Evolutionary conservation across 441 rosid genomes (phyloP).

Genomic region (Dalechampia spathulata): DNA sequence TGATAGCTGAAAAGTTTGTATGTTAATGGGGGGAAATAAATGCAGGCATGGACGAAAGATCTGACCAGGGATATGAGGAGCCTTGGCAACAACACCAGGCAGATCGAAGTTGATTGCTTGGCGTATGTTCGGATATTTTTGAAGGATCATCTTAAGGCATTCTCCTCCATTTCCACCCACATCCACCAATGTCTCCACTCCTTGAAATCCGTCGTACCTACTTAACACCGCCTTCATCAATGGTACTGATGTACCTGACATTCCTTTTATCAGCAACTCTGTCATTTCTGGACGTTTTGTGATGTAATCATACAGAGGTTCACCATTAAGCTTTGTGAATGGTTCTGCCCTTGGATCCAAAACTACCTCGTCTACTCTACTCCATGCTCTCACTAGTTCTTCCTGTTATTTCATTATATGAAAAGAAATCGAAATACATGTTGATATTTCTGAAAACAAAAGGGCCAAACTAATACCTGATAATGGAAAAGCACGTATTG

Average conservation of each 20-base stretch:
- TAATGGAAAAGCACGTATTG: slow-evolving; percentile 87
- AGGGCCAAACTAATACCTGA: too few species aligned
- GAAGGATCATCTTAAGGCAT: slow-evolving; percentile 55
- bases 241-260: slow-evolving; percentile 64
- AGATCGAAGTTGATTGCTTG: slow-evolving; percentile 76
- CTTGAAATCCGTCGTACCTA: slow-evolving; percentile 59
- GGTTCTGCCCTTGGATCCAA: slow-evolving; percentile 55
- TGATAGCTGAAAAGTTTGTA: too few species aligned
- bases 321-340: slow-evolving; percentile 68
- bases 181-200: slow-evolving; percentile 48
- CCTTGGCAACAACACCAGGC: slow-evolving; percentile 58
- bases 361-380: slow-evolving; percentile 67
- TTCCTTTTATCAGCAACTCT: slow-evolving; percentile 51
- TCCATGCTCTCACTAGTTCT: slow-evolving; percentile 68
- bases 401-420: too few species aligned
- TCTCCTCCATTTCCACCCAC: slow-evolving; percentile 89
- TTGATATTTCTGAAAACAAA: too few species aligned
- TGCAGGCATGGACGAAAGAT: neutral
- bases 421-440: too few species aligned
- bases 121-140: slow-evolving; percentile 47
- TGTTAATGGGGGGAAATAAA: too few species aligned
- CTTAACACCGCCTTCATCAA: slow-evolving; percentile 63
- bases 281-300: slow-evolving; percentile 75
- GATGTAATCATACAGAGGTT: slow-evolving; percentile 58
- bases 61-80: slow-evolving; percentile 54